Conservation (phyloP, 2,329 filamentous ascomycete genomes). For the Penicillium hesseltinei region DNA sequence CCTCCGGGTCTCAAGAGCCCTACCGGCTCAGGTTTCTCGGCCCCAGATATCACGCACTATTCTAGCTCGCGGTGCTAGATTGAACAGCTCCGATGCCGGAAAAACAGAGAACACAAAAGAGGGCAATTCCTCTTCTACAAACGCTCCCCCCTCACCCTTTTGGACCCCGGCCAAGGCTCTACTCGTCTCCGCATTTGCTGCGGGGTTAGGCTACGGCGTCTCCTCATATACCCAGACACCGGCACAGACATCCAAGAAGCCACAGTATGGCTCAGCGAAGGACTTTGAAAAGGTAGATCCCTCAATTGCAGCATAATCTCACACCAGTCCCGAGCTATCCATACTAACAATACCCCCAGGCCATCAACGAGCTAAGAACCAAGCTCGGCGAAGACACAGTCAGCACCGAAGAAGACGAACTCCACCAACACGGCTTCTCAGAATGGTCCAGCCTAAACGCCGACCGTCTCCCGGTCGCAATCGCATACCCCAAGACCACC, state of each 20-base stretch:
- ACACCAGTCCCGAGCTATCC: neutral
- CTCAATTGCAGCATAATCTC: neutral
- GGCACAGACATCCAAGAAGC: conserved; percentile 19
- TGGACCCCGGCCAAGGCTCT: conserved; percentile 50
- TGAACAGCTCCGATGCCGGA: conserved; percentile 17
- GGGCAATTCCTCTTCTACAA: conserved; percentile 15
- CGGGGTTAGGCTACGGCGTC: conserved; percentile 52
- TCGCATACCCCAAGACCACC: conserved; percentile 64
- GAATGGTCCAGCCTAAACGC: conserved; percentile 71
- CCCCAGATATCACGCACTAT: conserved; percentile 16
- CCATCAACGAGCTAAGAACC: conserved; percentile 54
- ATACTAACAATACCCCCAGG: conserved; percentile 38
- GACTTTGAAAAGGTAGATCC: conserved; percentile 41
- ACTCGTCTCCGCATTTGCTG: conserved; percentile 50
- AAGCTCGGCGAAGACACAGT: conserved; percentile 59
- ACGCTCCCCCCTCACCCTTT: conserved; percentile 27
- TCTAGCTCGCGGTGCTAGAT: conserved; percentile 14
- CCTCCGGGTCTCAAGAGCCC: conserved; percentile 22
- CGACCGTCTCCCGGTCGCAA: conserved; percentile 60
- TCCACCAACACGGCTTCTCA: conserved; percentile 65
- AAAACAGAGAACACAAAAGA: conserved; percentile 1
- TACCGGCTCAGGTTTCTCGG: conserved; percentile 28
- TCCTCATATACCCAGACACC: conserved; percentile 43
- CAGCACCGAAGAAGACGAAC: conserved; percentile 62
- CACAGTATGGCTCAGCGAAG: conserved; percentile 39